Evolutionary conservation across 2,329 filamentous ascomycete species (phyloP).

Genomic region (Dendrostoma leiphaemia): DNA sequence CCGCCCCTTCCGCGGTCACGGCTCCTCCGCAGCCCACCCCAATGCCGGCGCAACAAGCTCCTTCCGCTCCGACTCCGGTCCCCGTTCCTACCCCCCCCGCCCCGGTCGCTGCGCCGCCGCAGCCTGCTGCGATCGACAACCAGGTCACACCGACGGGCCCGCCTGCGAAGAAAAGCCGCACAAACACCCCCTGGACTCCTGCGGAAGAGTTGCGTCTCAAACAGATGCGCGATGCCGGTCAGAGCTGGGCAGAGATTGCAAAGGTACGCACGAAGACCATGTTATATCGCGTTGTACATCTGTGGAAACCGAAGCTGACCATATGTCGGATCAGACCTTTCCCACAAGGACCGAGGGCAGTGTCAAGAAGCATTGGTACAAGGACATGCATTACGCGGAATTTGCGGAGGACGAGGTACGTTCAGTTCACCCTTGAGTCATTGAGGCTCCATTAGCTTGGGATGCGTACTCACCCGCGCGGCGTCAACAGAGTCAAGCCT

Average conservation of each 20-base stretch:
- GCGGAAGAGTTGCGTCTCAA: conserved; percentile 91
- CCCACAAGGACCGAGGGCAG: conserved; percentile 92
- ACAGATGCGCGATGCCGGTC: conserved; percentile 88
- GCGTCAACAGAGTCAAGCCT: conserved; percentile 63
- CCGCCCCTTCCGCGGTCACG: conserved; percentile 28
- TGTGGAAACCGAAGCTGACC: conserved; percentile 14
- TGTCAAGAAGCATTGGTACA: conserved; percentile 99
- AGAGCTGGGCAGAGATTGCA: conserved; percentile 96
- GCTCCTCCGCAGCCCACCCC: conserved; percentile 29
- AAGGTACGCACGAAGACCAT: conserved; percentile 60
- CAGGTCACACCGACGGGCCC: conserved; percentile 41
- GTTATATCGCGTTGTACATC: neutral
- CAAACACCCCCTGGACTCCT: conserved; percentile 98
- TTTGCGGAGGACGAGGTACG: conserved; percentile 95
- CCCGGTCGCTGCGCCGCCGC: conserved; percentile 26
- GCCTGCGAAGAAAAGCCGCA: conserved; percentile 85
- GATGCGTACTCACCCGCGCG: conserved; percentile 1
- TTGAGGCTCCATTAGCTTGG: neutral
- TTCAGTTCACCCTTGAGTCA: too few relatives aligned
- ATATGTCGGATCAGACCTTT: conserved; percentile 67
- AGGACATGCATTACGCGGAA: conserved; percentile 99
- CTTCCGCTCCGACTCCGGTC: conserved; percentile 23
- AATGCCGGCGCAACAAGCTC: conserved; percentile 33
- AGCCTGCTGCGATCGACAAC: conserved; percentile 29
- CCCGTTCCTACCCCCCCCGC: conserved; percentile 28